Conservation (phyloP, 1,284 basidiomycete genomes). For the Ustilago lituana region DNA sequence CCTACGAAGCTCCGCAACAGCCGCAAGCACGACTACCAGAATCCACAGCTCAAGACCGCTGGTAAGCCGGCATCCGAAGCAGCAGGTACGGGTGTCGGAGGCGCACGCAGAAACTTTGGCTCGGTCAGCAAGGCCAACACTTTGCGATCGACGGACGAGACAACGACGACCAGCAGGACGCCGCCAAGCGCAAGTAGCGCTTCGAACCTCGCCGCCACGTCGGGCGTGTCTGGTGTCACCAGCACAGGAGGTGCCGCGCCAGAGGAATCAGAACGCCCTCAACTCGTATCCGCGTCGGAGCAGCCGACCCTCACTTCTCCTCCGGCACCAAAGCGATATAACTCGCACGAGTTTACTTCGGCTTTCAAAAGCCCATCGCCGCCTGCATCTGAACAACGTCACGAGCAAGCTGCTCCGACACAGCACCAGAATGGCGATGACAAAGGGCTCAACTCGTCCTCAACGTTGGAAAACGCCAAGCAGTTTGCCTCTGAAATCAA, state of each 20-base stretch:
- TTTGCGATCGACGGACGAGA: slow-evolving; percentile 9
- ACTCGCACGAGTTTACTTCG: slow-evolving; percentile 42
- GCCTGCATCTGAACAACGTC: slow-evolving; percentile 21
- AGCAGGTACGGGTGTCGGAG: slow-evolving; percentile 57
- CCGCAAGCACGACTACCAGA: slow-evolving; percentile 63
- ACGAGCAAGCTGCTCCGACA: background rate
- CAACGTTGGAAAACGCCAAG: slow-evolving; percentile 22
- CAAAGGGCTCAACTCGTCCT: background rate
- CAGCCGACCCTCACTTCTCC: slow-evolving; percentile 14
- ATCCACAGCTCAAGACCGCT: slow-evolving; percentile 54
- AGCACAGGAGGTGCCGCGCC: background rate
- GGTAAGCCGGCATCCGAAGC: slow-evolving; percentile 53
- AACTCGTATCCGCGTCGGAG: slow-evolving; percentile 24
- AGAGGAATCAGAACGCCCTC: slow-evolving; percentile 19
- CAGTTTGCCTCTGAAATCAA: slow-evolving; percentile 38
- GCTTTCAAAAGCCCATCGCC: slow-evolving; percentile 45
- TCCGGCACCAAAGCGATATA: slow-evolving; percentile 42
- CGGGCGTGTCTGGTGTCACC: slow-evolving; percentile 20
- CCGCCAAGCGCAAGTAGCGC: background rate
- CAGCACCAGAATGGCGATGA: background rate
- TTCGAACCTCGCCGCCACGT: slow-evolving; percentile 11
- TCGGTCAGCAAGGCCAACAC: slow-evolving; percentile 30
- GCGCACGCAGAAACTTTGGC: slow-evolving; percentile 56
- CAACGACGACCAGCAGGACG: background rate
- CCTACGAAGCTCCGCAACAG: slow-evolving; percentile 57